A percentile compares a stretch with the other conserved stretches of the same genome.
Conservation (phyloP, 805 yeast species). For the Lachancea quebecensis region DNA sequence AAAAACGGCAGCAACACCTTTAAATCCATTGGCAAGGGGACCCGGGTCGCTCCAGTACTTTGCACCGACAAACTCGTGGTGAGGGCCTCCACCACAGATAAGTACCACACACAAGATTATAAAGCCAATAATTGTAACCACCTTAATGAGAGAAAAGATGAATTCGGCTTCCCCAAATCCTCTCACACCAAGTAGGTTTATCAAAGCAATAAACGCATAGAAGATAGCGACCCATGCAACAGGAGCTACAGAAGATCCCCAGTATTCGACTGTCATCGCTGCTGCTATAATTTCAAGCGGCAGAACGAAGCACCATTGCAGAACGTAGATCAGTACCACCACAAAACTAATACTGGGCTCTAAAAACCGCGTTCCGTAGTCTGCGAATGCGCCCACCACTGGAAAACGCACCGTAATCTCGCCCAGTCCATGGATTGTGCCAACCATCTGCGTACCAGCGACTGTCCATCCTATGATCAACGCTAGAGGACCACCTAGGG, state of each 20-base stretch:
- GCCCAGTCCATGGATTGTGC: slow-evolving; percentile 46
- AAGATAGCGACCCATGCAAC: slow-evolving; percentile 57
- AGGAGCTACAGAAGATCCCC: slow-evolving; percentile 49
- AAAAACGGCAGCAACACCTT: slow-evolving; percentile 60
- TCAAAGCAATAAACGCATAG: slow-evolving; percentile 38
- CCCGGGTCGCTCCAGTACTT: slow-evolving; percentile 60
- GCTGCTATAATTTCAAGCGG: slow-evolving; percentile 48
- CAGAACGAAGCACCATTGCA: slow-evolving; percentile 42
- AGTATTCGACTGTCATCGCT: slow-evolving; percentile 52
- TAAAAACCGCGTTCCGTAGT: slow-evolving; percentile 40
- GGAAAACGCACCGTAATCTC: slow-evolving; percentile 46
- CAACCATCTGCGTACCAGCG: slow-evolving; percentile 46
- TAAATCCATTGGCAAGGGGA: slow-evolving; percentile 46
- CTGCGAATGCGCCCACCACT: slow-evolving; percentile 43
- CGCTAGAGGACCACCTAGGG: slow-evolving; percentile 69
- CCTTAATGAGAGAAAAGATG: slow-evolving; percentile 39
- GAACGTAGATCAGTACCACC: slow-evolving; percentile 47
- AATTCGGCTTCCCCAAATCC: slow-evolving; percentile 37
- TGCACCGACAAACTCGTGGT: slow-evolving; percentile 53
- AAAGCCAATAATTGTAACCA: slow-evolving; percentile 40
- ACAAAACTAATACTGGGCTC: slow-evolving; percentile 51
- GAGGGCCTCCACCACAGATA: slow-evolving; percentile 45
- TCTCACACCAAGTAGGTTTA: slow-evolving; percentile 48
- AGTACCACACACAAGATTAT: slow-evolving; percentile 39
- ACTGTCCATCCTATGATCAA: slow-evolving; percentile 33